Evolutionary conservation across 1,139 yeast species (phyloP).

Genomic region (Nadsonia commutata): DNA sequence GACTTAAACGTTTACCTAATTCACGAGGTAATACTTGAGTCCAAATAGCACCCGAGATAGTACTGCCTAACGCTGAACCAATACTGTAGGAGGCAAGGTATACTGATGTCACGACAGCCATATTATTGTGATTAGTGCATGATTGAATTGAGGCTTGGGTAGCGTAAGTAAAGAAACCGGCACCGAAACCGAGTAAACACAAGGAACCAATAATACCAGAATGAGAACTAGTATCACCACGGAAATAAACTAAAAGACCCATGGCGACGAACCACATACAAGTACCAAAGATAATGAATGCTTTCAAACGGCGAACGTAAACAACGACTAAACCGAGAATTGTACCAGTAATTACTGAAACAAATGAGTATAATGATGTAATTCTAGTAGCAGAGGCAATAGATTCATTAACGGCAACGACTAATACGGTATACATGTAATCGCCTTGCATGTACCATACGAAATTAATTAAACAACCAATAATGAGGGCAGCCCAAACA

Average conservation of each 20-base stretch:
- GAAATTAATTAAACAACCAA: conserved; percentile 45
- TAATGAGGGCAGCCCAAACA: conserved; percentile 44
- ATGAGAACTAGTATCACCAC: conserved; percentile 9
- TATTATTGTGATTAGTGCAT: conserved; percentile 11
- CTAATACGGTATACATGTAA: conserved; percentile 46
- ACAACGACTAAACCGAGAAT: conserved; percentile 41
- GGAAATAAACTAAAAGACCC: conserved; percentile 24
- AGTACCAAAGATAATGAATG: conserved; percentile 45
- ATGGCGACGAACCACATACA: conserved; percentile 39
- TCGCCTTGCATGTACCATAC: conserved; percentile 58
- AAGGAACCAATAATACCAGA: conserved; percentile 11
- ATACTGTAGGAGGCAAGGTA: conserved; percentile 12
- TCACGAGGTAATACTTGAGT: conserved; percentile 7
- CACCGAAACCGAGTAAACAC: conserved; percentile 13
- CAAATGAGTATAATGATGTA: conserved; percentile 47
- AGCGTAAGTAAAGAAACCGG: conserved; percentile 13
- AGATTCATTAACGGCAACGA: conserved; percentile 43
- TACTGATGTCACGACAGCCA: conserved; percentile 14
- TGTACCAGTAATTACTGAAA: conserved; percentile 47
- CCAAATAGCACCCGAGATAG: conserved; percentile 11
- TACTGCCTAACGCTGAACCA: conserved; percentile 11
- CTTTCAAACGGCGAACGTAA: conserved; percentile 37
- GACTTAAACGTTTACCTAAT: conserved; percentile 1
- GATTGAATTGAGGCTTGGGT: conserved; percentile 14
- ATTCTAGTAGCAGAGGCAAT: conserved; percentile 48